These are phyloP conservation scores for Albophoma yamanashiensis DNA, from an alignment of 2,329 filamentous ascomycete species.

Conservation along the genomic window DNA sequence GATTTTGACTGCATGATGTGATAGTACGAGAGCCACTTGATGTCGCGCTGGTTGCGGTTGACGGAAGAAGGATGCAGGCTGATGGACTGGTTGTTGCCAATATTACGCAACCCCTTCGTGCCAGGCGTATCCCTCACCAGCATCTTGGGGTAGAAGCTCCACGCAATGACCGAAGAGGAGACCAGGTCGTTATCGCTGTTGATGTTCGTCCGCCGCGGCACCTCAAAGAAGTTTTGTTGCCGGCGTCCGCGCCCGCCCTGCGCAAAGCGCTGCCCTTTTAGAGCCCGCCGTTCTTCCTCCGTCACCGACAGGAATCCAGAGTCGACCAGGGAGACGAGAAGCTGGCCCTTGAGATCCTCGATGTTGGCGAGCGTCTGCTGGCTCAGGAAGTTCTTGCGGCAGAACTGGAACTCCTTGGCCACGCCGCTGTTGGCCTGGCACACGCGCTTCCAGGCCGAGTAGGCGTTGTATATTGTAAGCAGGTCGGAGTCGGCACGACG, in stretches of 20 bases:
- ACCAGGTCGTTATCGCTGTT: slow-evolving; percentile 75
- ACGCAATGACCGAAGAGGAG: slow-evolving; percentile 73
- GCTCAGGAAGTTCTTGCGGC: slow-evolving; percentile 86
- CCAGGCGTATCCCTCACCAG: slow-evolving; percentile 62
- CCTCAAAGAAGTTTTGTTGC: slow-evolving; percentile 67
- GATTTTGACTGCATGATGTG: slow-evolving; percentile 91
- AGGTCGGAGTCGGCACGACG: slow-evolving; percentile 83
- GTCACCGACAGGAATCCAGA: slow-evolving; percentile 73
- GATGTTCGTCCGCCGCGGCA: slow-evolving; percentile 63
- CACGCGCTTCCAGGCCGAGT: slow-evolving; percentile 75
- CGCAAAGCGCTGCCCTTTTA: slow-evolving; percentile 59
- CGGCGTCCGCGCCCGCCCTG: slow-evolving; percentile 38
- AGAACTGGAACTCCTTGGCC: slow-evolving; percentile 77
- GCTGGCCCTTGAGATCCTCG: slow-evolving; percentile 89
- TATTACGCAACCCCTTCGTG: slow-evolving; percentile 75
- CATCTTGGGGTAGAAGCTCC: slow-evolving; percentile 93
- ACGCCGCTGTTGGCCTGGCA: slow-evolving; percentile 53
- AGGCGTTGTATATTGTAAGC: slow-evolving; percentile 88
- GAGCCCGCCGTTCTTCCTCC: slow-evolving; percentile 55
- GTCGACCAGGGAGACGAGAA: slow-evolving; percentile 75
- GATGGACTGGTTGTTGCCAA: slow-evolving; percentile 86
- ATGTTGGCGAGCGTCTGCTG: slow-evolving; percentile 84
- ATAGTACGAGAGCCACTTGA: slow-evolving; percentile 88
- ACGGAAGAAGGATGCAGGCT: slow-evolving; percentile 81
- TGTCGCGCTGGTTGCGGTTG: slow-evolving; percentile 59